A percentile compares a stretch with the other conserved stretches of the same genome.
Evolutionary conservation across 106 monocot species (phyloP).

Genomic region (Dendrobium officinale): DNA sequence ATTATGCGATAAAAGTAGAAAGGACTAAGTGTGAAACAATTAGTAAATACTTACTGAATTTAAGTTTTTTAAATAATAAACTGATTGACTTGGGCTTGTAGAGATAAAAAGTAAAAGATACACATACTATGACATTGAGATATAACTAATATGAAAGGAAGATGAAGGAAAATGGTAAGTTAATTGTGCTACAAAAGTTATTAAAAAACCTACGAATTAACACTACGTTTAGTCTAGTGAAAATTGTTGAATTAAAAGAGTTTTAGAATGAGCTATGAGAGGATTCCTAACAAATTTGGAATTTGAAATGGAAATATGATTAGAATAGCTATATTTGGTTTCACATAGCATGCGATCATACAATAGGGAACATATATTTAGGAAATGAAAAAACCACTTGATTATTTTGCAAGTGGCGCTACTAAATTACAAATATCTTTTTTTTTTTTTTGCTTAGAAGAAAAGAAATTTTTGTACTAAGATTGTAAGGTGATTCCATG

Average conservation of each 20-base stretch:
- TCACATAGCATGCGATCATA: no score
- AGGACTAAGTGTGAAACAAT: neutral
- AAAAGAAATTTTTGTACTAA: neutral
- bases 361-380: no score
- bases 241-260: no score
- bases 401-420: neutral
- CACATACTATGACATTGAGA: neutral
- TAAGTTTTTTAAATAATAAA: no score
- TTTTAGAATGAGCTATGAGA: no score
- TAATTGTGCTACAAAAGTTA: neutral
- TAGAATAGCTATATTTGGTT: no score
- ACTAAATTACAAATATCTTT: neutral
- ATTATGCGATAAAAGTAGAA: neutral
- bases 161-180: neutral
- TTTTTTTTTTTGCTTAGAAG: neutral
- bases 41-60: neutral
- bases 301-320: no score
- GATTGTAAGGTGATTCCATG: neutral
- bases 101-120: neutral
- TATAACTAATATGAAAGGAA: neutral
- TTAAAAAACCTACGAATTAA: neutral
- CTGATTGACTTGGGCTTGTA: no score
- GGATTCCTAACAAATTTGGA: no score
- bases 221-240: no score
- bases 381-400: no score